Evolutionary conservation across 2,329 filamentous ascomycete species (phyloP), one percentile per base, ranked within the genome.

Genomic region (Mariannaea elegans): DNA sequence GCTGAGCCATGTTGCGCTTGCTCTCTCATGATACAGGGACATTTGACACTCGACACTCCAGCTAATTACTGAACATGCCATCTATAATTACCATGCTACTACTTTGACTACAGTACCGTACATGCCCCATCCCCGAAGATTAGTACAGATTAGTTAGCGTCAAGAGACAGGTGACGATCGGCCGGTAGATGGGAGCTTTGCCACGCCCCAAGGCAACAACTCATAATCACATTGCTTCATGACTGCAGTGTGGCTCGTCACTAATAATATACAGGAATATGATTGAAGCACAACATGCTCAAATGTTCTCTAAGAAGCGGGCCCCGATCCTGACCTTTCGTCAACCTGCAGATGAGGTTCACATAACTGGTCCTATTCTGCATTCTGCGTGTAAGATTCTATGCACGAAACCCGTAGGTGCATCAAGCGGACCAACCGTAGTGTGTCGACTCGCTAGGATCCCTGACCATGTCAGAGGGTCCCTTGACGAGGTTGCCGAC

Each of bases 401-500:
- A 50, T 56, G 53, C 53, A 56, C 8, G 45, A 19, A 38, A 44
- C 45, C 19, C 27, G 14, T 32, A 9, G 39, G 27, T 41, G 19
- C 47, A 53, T 23, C n/a, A 12, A 46, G 21, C 24, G 27, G 16
- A 38, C 55, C 55, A 55, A 59, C 29, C 23, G 34, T 18, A 39
- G 12, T 21, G n/a, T 38, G 16, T 32, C 27, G 19, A 24, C 18
- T 34, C 36, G 23, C 39, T 18, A 14, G 19, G 12, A 27, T 45
- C 16, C 53, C 23, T 41, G 21, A 16, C 21, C 19, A 27, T 29
- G 19, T 19, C 23, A 10, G 16, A 12, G n/a, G 6, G 44, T 19
- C 32, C 32, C n/a, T 49, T 59, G 49, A 44, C 59, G 59, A 62
- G 44, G 32, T 59, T 62, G 47, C 54, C 59, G 59, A 56, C 55